Conservation (phyloP, 805 yeast species). For the Komagataella kurtzmanii region DNA sequence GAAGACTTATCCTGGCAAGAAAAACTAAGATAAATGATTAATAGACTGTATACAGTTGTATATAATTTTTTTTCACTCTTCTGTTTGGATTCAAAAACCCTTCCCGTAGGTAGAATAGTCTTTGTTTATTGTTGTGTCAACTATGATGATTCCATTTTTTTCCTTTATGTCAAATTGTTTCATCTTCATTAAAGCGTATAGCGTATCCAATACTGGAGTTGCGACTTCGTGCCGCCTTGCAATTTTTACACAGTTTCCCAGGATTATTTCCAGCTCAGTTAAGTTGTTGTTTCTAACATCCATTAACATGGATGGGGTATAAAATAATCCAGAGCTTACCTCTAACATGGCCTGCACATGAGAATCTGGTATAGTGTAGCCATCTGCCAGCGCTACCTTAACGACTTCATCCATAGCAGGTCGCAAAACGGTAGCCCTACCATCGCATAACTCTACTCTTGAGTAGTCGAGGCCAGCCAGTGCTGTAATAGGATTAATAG, state of each 20-base stretch:
- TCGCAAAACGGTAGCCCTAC: conserved; percentile 21
- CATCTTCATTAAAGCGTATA: conserved; percentile 47
- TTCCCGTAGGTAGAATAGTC: background rate
- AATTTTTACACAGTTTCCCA: conserved; percentile 47
- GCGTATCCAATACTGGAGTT: conserved; percentile 44
- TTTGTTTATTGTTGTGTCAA: background rate
- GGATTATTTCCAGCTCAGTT: conserved; percentile 58
- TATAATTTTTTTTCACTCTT: background rate
- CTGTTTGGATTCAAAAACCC: background rate
- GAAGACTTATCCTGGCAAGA: conserved; percentile 20
- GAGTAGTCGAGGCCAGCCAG: conserved; percentile 49
- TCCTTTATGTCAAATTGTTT: conserved; percentile 54
- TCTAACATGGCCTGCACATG: conserved; percentile 36
- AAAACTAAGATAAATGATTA: background rate
- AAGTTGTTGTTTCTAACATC: conserved; percentile 54
- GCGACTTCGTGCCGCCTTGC: conserved; percentile 32
- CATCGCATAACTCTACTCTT: conserved; percentile 31
- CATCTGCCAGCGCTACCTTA: conserved; percentile 57
- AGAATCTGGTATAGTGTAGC: conserved; percentile 37
- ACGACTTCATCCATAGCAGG: conserved; percentile 63
- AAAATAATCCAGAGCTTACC: conserved; percentile 45
- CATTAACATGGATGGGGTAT: conserved; percentile 62
- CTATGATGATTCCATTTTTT: conserved; percentile 25
- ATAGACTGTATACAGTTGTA: background rate
- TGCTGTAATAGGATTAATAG: conserved; percentile 50